Base-by-base conservation (phyloP, 2,329 filamentous ascomycete species). In the Nothophaeocryptopus gaeumannii region DNA sequence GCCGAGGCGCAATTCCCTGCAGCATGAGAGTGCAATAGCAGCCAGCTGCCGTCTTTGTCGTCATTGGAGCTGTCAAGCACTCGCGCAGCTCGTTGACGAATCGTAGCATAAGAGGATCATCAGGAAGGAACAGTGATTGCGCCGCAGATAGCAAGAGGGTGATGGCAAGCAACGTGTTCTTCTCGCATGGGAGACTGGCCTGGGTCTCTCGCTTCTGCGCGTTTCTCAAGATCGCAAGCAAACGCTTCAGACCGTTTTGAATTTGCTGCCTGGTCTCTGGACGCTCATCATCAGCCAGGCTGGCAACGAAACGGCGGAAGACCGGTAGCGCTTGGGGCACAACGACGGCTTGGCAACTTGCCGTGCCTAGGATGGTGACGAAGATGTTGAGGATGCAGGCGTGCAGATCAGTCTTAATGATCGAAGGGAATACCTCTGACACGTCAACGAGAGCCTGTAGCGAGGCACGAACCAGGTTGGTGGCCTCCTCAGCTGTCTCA, bases 371-470 rank as follows among this genome's bases (percentile, higher is more conserved):
- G 50, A 96, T 93, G 0, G 90, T 96, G 46, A 89, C 87, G 66
- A 97, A 96, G 47, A 97, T 96, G 73, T 99, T 91, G 42, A 99
- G 81, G 59, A 97, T 96, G 64, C 92, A 97, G 34, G 93, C 92
- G 65, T 97, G 90, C 5, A 99, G 78, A 67, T 99, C 93, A 8
- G 90, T 92, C 66, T 93, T 93, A 74, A 99, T 99, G 62, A 99
- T 91, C 2, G 88, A 84, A 0, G 95, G 95, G 71, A 99, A 99
- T 12, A 97, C 90, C 54, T 95, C 89, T 5, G 93, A 91, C 1
- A 93, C 91, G 64, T 97, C 89, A 3, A 97, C 93, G 1, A 99
- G 81, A 1, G 93, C 89, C 52, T 91, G 87, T 1, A 99, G 78
- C 0, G 89, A 85, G 2, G 87, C 83, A 16, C 84, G 84, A 42